Conservation (phyloP, 495 filamentous ascomycete species). For the Hypoxylon trugodes region DNA sequence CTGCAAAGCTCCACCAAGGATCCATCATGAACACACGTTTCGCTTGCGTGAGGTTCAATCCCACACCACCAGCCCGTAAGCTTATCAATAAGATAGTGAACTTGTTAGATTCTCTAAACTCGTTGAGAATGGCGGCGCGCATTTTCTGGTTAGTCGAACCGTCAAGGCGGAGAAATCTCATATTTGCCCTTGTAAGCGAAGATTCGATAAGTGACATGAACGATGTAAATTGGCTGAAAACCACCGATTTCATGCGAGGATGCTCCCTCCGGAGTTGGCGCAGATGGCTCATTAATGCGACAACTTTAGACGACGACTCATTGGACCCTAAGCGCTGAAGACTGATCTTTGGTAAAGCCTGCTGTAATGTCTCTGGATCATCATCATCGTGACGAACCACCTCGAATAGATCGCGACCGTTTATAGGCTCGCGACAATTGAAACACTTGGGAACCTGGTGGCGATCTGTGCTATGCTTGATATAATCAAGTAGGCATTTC, state of each 20-base stretch:
- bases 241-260: slow-evolving; percentile 82
- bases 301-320: slow-evolving; percentile 87
- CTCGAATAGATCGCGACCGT: slow-evolving; percentile 86
- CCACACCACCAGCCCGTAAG: slow-evolving; percentile 90
- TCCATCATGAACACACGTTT: slow-evolving; percentile 98
- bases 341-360: slow-evolving; percentile 68
- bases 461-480: slow-evolving; percentile 82
- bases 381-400: slow-evolving; percentile 72
- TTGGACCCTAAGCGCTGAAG: slow-evolving; percentile 78
- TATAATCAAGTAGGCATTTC: slow-evolving; percentile 85
- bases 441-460: slow-evolving; percentile 82
- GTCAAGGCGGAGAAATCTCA: slow-evolving; percentile 86
- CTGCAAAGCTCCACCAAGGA: slow-evolving; percentile 98
- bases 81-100: slow-evolving; percentile 79
- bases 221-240: slow-evolving; percentile 97
- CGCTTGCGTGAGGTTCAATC: slow-evolving; percentile 88
- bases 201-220: slow-evolving; percentile 92
- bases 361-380: slow-evolving; percentile 49
- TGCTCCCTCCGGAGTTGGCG: slow-evolving; percentile 66
- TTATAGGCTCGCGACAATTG: slow-evolving; percentile 85
- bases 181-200: slow-evolving; percentile 72
- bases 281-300: slow-evolving; percentile 77
- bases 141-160: slow-evolving; percentile 88
- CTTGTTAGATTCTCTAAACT: slow-evolving; percentile 67
- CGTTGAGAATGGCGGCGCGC: slow-evolving; percentile 74